phyloP scores from a whole-genome alignment of 208 protist species.

The Trypanosoma avium region DNA sequence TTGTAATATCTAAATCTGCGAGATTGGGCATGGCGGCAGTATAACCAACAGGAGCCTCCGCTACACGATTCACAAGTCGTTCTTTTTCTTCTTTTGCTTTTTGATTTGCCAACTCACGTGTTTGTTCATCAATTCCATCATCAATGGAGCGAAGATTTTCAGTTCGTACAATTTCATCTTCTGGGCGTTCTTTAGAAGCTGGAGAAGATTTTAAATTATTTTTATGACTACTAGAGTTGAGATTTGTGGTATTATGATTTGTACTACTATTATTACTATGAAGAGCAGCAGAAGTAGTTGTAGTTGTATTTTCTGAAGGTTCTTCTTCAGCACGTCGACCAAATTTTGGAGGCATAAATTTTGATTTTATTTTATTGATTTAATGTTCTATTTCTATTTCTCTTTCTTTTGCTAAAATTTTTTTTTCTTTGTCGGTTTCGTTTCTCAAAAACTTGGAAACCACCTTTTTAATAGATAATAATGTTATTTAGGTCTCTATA shows the following conservation, averaged over 20 bases:
- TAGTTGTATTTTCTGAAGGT: too few species aligned
- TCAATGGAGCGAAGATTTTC: conserved; percentile 44
- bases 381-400: neutral
- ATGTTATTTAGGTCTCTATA: too few species aligned
- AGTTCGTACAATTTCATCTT: conserved; percentile 22
- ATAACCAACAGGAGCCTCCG: conserved; percentile 71
- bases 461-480: too few species aligned
- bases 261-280: neutral
- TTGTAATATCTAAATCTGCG: conserved; percentile 64
- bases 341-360: conserved; percentile 21
- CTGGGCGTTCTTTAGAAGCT: conserved; percentile 1
- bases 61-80: conserved; percentile 48
- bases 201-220: neutral
- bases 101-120: conserved; percentile 29
- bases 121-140: conserved; percentile 46
- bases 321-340: conserved; percentile 15
- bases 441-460: too few species aligned
- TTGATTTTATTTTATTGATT: neutral
- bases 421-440: neutral
- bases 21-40: conserved; percentile 73
- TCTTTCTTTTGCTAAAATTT: neutral
- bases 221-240: neutral
- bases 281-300: too few species aligned
- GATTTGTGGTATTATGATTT: neutral
- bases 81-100: conserved; percentile 44